Percentiles rank a stretch among this genome's conserved stretches.
phyloP scores from a whole-genome alignment of 345 rosid genomes.

The Ricinus communis region DNA sequence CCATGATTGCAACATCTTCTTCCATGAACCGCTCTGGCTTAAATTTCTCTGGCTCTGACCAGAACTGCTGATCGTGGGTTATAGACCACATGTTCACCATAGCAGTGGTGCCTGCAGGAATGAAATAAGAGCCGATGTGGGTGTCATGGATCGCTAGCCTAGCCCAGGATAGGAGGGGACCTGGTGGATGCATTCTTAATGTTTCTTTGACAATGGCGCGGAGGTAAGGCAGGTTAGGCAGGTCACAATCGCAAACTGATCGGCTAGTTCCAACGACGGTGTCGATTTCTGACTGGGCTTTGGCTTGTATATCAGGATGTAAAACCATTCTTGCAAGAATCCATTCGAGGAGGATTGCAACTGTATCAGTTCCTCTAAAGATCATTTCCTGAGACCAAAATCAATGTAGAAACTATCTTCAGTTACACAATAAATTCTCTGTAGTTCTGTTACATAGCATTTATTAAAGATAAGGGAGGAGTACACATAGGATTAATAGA shows the following conservation, averaged over 20 bases:
- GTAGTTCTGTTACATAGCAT: neutral
- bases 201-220: slow-evolving; percentile 77
- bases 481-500: neutral
- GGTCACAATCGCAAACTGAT: slow-evolving; percentile 53
- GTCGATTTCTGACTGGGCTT: slow-evolving; percentile 65
- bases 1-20: slow-evolving; percentile 50
- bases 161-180: slow-evolving; percentile 92
- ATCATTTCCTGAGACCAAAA: slow-evolving; percentile 52
- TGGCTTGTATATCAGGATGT: slow-evolving; percentile 56
- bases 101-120: slow-evolving; percentile 81
- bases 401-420: neutral
- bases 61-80: slow-evolving; percentile 55
- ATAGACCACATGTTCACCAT: slow-evolving; percentile 98
- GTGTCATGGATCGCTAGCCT: slow-evolving; percentile 73
- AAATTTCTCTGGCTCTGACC: slow-evolving; percentile 54
- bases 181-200: slow-evolving; percentile 80
- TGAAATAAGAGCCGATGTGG: slow-evolving; percentile 43
- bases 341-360: slow-evolving; percentile 62
- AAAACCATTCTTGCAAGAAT: slow-evolving; percentile 58
- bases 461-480: neutral
- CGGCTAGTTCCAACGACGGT: slow-evolving; percentile 28
- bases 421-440: too few relatives aligned
- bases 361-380: slow-evolving; percentile 64
- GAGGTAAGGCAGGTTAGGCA: slow-evolving; percentile 52
- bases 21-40: slow-evolving; percentile 65